Percentiles rank a stretch among this genome's conserved stretches.
phyloP scores from a whole-genome alignment of 805 yeast genomes.

The Candida mattraensis region DNA sequence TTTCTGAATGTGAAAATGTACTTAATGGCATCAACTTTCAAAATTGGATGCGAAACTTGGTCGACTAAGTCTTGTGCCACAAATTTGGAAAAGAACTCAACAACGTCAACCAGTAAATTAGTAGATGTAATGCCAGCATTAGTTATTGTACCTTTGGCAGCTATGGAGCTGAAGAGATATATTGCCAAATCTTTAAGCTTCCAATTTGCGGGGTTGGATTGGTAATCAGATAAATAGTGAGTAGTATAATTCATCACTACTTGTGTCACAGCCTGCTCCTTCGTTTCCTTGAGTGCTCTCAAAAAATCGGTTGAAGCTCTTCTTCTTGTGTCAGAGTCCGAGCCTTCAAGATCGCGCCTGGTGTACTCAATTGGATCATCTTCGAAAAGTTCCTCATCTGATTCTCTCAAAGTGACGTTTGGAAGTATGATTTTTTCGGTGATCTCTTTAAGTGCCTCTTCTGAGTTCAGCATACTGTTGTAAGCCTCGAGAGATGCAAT shows the following conservation, averaged over 20 bases:
- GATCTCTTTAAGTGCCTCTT: constrained; percentile 67
- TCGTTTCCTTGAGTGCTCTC: constrained; percentile 77
- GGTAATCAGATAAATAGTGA: constrained; percentile 56
- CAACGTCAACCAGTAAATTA: constrained; percentile 80
- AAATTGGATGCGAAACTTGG: constrained; percentile 63
- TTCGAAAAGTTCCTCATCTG: constrained; percentile 91
- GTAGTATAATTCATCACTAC: constrained; percentile 73
- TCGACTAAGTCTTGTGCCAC: constrained; percentile 80
- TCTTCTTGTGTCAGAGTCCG: constrained; percentile 90
- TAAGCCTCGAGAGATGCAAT: constrained; percentile 71
- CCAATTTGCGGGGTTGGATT: constrained; percentile 60
- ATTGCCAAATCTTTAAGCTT: constrained; percentile 83
- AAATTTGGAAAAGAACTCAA: constrained; percentile 76
- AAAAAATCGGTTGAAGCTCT: constrained; percentile 91
- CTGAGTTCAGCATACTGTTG: constrained; percentile 59
- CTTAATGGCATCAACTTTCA: constrained; percentile 90
- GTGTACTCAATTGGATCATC: constrained; percentile 96
- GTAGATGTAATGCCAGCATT: constrained; percentile 85
- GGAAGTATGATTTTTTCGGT: constrained; percentile 86
- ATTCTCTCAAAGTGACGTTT: constrained; percentile 78
- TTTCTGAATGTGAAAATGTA: constrained; percentile 88
- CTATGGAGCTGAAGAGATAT: constrained; percentile 82
- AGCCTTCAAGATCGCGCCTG: constrained; percentile 91
- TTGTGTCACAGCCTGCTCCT: constrained; percentile 71
- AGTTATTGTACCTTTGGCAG: constrained; percentile 88